These are phyloP conservation scores for Microsporum audouinii DNA, from an alignment of 2,329 filamentous ascomycete species.

Conservation along the genomic window DNA sequence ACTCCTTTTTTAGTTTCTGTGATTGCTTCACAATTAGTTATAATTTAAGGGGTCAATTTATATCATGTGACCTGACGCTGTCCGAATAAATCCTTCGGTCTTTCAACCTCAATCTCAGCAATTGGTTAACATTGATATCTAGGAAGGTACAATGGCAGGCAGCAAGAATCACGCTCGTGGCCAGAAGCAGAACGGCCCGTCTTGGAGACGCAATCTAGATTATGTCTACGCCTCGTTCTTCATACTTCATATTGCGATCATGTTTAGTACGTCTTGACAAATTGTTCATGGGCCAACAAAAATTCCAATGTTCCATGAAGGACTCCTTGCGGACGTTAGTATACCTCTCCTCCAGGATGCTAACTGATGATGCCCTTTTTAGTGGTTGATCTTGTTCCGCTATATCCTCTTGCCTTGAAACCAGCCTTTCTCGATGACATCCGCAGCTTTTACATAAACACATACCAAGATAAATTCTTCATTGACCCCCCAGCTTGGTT, in stretches of 20 bases:
- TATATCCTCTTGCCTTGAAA: slow-evolving; percentile 44
- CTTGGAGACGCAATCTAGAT: slow-evolving; percentile 29
- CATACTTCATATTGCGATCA: slow-evolving; percentile 48
- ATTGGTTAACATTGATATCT: too few relatives aligned
- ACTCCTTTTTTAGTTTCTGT: not conserved
- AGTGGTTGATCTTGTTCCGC: slow-evolving; percentile 51
- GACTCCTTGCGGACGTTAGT: not conserved
- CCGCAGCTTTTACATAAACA: slow-evolving; percentile 47
- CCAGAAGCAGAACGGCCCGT: slow-evolving; percentile 9
- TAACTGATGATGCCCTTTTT: not conserved
- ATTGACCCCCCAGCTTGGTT: slow-evolving; percentile 50
- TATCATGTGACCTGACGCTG: not conserved
- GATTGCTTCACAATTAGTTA: not conserved
- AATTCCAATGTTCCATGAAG: not conserved
- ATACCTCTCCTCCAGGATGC: not conserved
- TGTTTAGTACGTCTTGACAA: slow-evolving; percentile 41
- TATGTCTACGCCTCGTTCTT: slow-evolving; percentile 47
- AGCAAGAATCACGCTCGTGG: not conserved
- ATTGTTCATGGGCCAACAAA: not conserved
- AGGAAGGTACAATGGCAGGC: not conserved
- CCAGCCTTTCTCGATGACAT: slow-evolving; percentile 41
- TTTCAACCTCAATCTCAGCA: not conserved
- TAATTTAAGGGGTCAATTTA: not conserved
- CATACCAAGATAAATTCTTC: slow-evolving; percentile 55
- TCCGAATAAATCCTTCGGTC: not conserved